Conservation (phyloP, 2,329 filamentous ascomycete species). For the Tolypocladium inflatum region DNA sequence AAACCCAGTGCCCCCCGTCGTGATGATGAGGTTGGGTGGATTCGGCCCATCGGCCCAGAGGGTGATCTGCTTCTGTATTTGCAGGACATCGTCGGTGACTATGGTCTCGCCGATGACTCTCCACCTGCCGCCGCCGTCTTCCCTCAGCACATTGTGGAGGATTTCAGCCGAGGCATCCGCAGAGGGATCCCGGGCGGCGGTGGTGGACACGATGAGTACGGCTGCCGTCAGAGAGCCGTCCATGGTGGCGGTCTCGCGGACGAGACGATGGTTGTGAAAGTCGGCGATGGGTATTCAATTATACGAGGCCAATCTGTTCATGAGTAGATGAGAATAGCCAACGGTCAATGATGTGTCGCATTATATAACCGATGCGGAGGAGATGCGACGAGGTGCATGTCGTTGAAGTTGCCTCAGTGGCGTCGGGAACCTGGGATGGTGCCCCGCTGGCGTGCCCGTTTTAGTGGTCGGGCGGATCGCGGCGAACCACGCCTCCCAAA, state of each 20-base stretch:
- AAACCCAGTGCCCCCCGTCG: slow-evolving; percentile 91
- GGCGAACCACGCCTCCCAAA: background rate
- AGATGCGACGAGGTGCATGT: background rate
- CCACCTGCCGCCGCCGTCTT: slow-evolving; percentile 64
- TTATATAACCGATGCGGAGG: background rate
- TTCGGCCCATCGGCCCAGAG: slow-evolving; percentile 61
- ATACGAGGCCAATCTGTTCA: background rate
- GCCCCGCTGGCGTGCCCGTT: background rate
- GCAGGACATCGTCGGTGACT: slow-evolving; percentile 63
- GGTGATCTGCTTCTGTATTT: slow-evolving; percentile 67
- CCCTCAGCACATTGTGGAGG: slow-evolving; percentile 59
- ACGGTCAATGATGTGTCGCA: background rate
- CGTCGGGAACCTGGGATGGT: background rate
- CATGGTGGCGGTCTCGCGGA: slow-evolving; percentile 9
- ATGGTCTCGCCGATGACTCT: slow-evolving; percentile 59
- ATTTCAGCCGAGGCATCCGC: slow-evolving; percentile 64
- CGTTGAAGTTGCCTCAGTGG: background rate
- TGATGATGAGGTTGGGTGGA: slow-evolving; percentile 66
- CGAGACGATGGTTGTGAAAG: background rate
- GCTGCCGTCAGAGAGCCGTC: slow-evolving; percentile 53
- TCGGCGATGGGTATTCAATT: background rate
- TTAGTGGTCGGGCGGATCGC: background rate
- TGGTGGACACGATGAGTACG: slow-evolving; percentile 85
- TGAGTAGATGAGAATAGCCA: background rate
- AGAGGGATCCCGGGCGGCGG: slow-evolving; percentile 68